Evolutionary conservation across 2,329 filamentous ascomycete genomes (phyloP).

Genomic region (Capronia americana): DNA sequence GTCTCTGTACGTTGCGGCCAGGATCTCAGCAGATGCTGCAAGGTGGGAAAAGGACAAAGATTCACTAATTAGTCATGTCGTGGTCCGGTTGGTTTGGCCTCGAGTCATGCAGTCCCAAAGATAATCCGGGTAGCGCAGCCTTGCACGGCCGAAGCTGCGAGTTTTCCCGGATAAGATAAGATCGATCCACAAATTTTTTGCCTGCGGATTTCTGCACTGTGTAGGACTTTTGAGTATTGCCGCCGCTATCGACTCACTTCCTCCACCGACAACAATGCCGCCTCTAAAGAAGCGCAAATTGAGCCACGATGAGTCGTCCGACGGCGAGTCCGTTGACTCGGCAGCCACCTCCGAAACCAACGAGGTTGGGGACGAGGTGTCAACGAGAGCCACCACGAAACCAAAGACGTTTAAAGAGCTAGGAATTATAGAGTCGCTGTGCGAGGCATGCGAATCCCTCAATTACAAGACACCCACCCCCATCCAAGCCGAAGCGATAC

Average conservation of each 20-base stretch:
- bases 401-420: conserved; percentile 61
- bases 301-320: conserved; percentile 21
- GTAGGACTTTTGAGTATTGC: background rate
- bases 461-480: conserved; percentile 86
- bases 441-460: conserved; percentile 82
- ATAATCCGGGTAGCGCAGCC: background rate
- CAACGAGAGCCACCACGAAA: conserved; percentile 12
- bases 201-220: background rate
- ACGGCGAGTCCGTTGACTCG: conserved; percentile 4
- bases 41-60: background rate
- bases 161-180: conserved; percentile 21
- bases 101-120: background rate
- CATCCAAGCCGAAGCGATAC: conserved; percentile 86
- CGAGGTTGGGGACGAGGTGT: conserved; percentile 20
- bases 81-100: background rate
- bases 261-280: conserved; percentile 43
- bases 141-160: background rate
- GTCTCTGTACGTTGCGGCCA: background rate
- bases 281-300: conserved; percentile 51
- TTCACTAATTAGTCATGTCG: background rate
- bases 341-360: conserved; percentile 17
- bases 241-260: background rate
- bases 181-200: conserved; percentile 15
- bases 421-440: conserved; percentile 83
- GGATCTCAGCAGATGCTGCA: background rate